Percentiles rank a stretch among this genome's conserved stretches.
phyloP scores from a whole-genome alignment of 1,284 basidiomycete genomes.

The Takashimella koratensis region DNA sequence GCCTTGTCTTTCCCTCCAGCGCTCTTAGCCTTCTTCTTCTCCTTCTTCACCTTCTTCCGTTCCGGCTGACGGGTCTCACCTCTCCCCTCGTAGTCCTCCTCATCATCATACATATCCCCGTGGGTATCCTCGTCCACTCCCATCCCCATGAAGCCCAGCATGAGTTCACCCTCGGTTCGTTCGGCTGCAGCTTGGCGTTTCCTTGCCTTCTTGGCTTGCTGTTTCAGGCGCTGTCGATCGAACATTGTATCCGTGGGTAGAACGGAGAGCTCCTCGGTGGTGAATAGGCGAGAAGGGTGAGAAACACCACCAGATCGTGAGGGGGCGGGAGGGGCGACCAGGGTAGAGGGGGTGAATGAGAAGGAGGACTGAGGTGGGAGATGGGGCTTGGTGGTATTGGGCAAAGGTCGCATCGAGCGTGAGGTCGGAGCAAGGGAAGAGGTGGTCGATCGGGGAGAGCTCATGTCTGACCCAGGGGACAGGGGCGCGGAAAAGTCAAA shows the following conservation, averaged over 20 bases:
- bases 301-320: slow-evolving; percentile 1
- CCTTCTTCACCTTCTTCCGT: slow-evolving; percentile 29
- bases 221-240: slow-evolving; percentile 37
- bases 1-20: not conserved
- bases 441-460: not conserved
- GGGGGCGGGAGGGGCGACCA: slow-evolving; percentile 1
- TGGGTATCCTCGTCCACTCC: slow-evolving; percentile 32
- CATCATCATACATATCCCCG: slow-evolving; percentile 10
- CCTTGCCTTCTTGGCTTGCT: slow-evolving; percentile 46
- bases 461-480: not conserved
- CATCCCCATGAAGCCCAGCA: slow-evolving; percentile 42
- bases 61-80: slow-evolving; percentile 4
- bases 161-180: slow-evolving; percentile 40
- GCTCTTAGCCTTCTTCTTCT: slow-evolving; percentile 17
- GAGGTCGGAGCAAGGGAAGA: not conserved
- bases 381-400: too few species aligned
- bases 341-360: not conserved
- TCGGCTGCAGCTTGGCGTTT: slow-evolving; percentile 37
- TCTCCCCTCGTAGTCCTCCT: too few species aligned
- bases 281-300: slow-evolving; percentile 31
- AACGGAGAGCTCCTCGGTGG: slow-evolving; percentile 41
- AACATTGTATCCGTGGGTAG: slow-evolving; percentile 27
- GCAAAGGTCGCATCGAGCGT: not conserved
- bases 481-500: not conserved
- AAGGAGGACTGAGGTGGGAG: not conserved